Evolutionary conservation across 768 basidiomycete species (phyloP).

Genomic region (Galerina sulciceps): DNA sequence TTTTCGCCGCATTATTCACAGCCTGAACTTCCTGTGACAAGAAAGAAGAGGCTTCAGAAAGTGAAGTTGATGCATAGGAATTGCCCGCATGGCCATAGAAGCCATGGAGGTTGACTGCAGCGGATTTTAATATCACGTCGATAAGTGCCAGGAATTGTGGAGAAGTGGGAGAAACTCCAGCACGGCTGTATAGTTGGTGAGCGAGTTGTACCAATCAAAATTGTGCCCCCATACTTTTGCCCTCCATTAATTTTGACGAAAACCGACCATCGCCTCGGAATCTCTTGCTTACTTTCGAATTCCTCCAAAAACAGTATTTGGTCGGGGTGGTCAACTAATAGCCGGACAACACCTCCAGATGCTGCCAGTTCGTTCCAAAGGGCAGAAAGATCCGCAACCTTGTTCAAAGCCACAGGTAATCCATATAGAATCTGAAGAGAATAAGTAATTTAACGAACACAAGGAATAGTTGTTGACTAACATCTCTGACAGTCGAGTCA

Average conservation of each 20-base stretch:
- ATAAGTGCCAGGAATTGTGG: constrained; percentile 61
- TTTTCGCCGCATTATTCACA: constrained; percentile 67
- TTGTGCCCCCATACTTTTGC: constrained; percentile 65
- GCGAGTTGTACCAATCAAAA: not conserved
- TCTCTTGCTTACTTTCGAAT: constrained; percentile 50
- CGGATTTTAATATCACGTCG: constrained; percentile 52
- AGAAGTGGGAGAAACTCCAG: constrained; percentile 64
- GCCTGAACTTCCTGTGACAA: constrained; percentile 72
- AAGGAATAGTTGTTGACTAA: constrained; percentile 36
- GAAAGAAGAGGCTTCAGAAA: constrained; percentile 65
- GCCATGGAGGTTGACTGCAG: constrained; percentile 68
- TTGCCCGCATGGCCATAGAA: constrained; percentile 85
- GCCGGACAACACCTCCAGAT: constrained; percentile 62
- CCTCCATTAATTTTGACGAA: constrained; percentile 86
- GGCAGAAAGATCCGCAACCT: constrained; percentile 68
- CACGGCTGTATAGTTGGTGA: constrained; percentile 50
- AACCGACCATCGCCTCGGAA: constrained; percentile 63
- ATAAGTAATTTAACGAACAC: not conserved
- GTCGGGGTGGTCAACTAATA: constrained; percentile 77
- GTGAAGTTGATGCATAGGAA: constrained; percentile 76
- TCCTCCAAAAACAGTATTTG: constrained; percentile 70
- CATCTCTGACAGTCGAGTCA: constrained; percentile 80
- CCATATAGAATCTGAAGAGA: constrained; percentile 75
- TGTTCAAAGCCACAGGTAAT: constrained; percentile 71
- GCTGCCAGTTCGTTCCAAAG: constrained; percentile 59